Base-by-base conservation (phyloP, 2,329 filamentous ascomycete species). In the Exophiala spinifera region DNA sequence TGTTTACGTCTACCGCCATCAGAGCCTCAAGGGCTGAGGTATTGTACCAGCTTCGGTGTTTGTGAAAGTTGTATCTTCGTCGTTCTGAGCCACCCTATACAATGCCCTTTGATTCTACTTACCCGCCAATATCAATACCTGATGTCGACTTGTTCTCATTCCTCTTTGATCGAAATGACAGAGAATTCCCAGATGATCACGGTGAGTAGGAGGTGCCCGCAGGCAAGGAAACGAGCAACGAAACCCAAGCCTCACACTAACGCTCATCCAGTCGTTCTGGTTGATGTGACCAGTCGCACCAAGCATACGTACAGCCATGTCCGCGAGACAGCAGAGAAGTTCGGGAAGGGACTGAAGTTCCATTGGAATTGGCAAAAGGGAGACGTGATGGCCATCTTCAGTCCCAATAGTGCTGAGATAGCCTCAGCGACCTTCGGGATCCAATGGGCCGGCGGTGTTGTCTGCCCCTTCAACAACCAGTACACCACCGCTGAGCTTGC, bases 401-500 rank as follows among this genome's bases (percentile, higher is more conserved):
- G 88, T 3, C 88, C 90, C 20, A 96, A 96, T 69, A 84, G 79
- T 78, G 20, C 91, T 85, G 80, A 79, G 84, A 47, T 96, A 89
- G 88, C 78, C 84, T 13, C 76, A 82, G 71, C 90, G 45, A 89
- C 83, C 70, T 90, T 88, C 77, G 91, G 90, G 20, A 79, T 83
- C 11, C 83, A 86, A 61, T 96, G 89, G 87, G 88, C 89, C 0
- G 91, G 90, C 45, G 91, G 89, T 28, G 76, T 89, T 46, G 74
- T 89, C 4, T 89, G 86, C 15, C 89, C 91, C 0, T 90, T 89
- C 3, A 96, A 96, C 67, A 91, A 91, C 17, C 83, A 84, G 2
- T 96, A 95, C 71, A 95, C 88, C 0, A 81, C 81, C 11, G 84
- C 89, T 7, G 91, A 96, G 72, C 79, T 96, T 23, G 84, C 87